Conservation (phyloP, 2,329 filamentous ascomycete genomes). For the Venturia nashicola region DNA sequence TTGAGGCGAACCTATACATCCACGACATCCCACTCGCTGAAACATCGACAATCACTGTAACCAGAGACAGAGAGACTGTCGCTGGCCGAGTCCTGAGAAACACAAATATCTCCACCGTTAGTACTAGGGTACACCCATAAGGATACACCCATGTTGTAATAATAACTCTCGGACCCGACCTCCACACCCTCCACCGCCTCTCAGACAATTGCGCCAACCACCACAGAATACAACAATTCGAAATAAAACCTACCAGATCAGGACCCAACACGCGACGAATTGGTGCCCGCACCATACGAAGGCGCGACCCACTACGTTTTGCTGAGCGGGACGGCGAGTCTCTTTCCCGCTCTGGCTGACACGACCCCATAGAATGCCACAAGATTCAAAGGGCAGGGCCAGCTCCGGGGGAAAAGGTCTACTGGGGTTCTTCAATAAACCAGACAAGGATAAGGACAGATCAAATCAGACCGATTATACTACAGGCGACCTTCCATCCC, state of each 20-base stretch:
- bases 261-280: not conserved
- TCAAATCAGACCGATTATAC: slow-evolving; percentile 42
- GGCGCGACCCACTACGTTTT: not conserved
- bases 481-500: slow-evolving; percentile 38
- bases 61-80: not conserved
- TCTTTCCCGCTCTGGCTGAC: slow-evolving; percentile 35
- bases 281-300: not conserved
- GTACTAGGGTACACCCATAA: not conserved
- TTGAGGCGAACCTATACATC: not conserved
- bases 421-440: slow-evolving; percentile 33
- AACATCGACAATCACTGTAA: not conserved
- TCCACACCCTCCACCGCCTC: not conserved
- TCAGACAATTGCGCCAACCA: not conserved
- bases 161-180: not conserved
- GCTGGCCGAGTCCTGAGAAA: not conserved
- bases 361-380: slow-evolving; percentile 26
- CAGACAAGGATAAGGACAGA: slow-evolving; percentile 29
- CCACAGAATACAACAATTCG: not conserved
- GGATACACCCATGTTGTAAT: not conserved
- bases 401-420: slow-evolving; percentile 62
- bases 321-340: not conserved
- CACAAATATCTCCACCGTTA: not conserved
- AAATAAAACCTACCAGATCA: not conserved
- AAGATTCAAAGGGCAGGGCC: slow-evolving; percentile 66
- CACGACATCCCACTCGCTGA: not conserved